Conservation (phyloP, 768 basidiomycete species). For the Tulasnella sp. region DNA sequence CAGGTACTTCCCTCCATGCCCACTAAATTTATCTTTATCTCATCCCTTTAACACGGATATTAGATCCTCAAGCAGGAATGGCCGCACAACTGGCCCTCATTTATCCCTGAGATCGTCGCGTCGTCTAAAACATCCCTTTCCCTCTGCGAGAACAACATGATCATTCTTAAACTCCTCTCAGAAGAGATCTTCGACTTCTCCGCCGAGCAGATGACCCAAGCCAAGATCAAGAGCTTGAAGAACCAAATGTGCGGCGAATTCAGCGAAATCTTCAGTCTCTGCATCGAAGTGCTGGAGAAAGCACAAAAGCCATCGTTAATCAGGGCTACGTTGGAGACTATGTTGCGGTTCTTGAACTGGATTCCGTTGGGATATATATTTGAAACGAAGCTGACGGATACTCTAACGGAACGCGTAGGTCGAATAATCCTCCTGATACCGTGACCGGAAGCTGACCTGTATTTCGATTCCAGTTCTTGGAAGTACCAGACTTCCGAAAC, state of each 20-base stretch:
- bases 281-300: slow-evolving; percentile 91
- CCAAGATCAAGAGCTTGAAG: slow-evolving; percentile 94
- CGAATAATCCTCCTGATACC: slow-evolving; percentile 15
- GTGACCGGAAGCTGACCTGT: slow-evolving; percentile 12
- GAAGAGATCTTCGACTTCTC: slow-evolving; percentile 99
- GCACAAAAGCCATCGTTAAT: slow-evolving; percentile 94
- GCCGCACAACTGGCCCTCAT: slow-evolving; percentile 98
- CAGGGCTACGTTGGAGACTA: slow-evolving; percentile 87
- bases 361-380: slow-evolving; percentile 98
- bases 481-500: slow-evolving; percentile 94
- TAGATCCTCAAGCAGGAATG: slow-evolving; percentile 99
- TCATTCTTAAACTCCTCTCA: slow-evolving; percentile 90
- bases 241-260: slow-evolving; percentile 97
- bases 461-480: slow-evolving; percentile 64
- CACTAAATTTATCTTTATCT: neutral
- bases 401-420: slow-evolving; percentile 80
- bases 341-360: slow-evolving; percentile 96
- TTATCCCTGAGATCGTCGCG: slow-evolving; percentile 93
- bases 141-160: slow-evolving; percentile 99
- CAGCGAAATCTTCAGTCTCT: slow-evolving; percentile 94
- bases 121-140: slow-evolving; percentile 94
- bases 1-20: slow-evolving; percentile 46
- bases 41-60: neutral
- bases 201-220: slow-evolving; percentile 96
- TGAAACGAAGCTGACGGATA: slow-evolving; percentile 93